These are phyloP conservation scores for Annulohypoxylon truncatum DNA, from an alignment of 2,329 filamentous ascomycete genomes.

Conservation along the genomic window DNA sequence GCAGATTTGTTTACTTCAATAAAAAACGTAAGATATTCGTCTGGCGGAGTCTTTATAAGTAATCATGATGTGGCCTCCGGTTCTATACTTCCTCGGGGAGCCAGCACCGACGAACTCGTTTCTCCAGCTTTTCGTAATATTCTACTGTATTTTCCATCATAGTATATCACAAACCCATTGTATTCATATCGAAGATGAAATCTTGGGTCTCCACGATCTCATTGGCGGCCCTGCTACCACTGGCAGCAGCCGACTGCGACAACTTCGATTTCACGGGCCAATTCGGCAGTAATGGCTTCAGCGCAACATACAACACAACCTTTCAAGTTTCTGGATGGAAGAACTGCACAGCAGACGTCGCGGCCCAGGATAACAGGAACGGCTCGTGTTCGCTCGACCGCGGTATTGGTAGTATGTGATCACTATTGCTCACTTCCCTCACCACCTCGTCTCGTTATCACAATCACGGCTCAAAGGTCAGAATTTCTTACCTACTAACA, in stretches of 20 bases:
- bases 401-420: constrained; percentile 5
- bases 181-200: constrained; percentile 14
- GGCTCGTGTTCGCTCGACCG: neutral
- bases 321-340: neutral
- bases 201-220: neutral
- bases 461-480: neutral
- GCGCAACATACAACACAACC: neutral
- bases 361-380: neutral
- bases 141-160: neutral
- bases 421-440: neutral
- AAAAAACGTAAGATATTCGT: neutral
- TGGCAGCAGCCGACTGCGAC: constrained; percentile 20
- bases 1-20: neutral
- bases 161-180: neutral
- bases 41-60: neutral
- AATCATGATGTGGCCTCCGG: neutral
- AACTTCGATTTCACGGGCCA: constrained; percentile 17
- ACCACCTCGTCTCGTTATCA: neutral
- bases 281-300: constrained; percentile 4
- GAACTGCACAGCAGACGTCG: constrained; percentile 9
- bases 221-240: constrained; percentile 1
- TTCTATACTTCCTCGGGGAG: neutral
- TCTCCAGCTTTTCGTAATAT: constrained; percentile 1
- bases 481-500: neutral
- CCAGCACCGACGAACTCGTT: neutral